phyloP scores from a whole-genome alignment of 768 basidiomycete species.

The Mrakia gelida region DNA sequence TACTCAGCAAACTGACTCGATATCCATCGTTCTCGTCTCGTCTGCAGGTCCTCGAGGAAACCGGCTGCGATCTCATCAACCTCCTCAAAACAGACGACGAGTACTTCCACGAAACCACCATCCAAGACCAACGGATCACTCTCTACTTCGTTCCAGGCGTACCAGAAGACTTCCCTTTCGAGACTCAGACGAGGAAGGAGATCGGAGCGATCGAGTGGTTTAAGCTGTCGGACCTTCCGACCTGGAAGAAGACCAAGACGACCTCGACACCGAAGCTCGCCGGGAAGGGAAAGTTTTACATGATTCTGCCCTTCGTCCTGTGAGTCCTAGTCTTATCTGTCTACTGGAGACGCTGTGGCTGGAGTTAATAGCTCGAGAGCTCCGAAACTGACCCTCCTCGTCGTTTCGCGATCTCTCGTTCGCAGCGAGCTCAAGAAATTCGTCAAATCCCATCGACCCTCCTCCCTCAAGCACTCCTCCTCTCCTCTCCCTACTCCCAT shows the following conservation, averaged over 20 bases:
- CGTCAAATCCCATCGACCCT: conserved; percentile 19
- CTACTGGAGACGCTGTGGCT: background rate
- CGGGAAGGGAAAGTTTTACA: conserved; percentile 70
- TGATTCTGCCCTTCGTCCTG: conserved; percentile 87
- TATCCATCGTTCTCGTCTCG: background rate
- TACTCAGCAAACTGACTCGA: background rate
- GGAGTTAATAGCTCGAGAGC: background rate
- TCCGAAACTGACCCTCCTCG: background rate
- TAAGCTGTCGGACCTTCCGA: conserved; percentile 77
- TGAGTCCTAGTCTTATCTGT: conserved; percentile 34
- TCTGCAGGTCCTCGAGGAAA: conserved; percentile 86
- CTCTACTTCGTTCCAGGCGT: conserved; percentile 85
- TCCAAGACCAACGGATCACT: conserved; percentile 74
- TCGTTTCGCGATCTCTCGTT: background rate
- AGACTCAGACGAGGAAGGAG: conserved; percentile 93
- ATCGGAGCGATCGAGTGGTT: conserved; percentile 99
- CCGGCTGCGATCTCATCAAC: conserved; percentile 68
- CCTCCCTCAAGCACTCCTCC: background rate
- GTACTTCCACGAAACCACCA: conserved; percentile 75
- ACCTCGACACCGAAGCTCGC: conserved; percentile 40
- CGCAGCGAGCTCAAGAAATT: conserved; percentile 26
- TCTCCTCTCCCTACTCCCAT: background rate
- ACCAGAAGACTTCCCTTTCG: conserved; percentile 79
- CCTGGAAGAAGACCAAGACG: conserved; percentile 69
- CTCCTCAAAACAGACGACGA: conserved; percentile 49